phyloP scores from a whole-genome alignment of 352 stramenopile genomes.

The Lagenidium sp. region DNA sequence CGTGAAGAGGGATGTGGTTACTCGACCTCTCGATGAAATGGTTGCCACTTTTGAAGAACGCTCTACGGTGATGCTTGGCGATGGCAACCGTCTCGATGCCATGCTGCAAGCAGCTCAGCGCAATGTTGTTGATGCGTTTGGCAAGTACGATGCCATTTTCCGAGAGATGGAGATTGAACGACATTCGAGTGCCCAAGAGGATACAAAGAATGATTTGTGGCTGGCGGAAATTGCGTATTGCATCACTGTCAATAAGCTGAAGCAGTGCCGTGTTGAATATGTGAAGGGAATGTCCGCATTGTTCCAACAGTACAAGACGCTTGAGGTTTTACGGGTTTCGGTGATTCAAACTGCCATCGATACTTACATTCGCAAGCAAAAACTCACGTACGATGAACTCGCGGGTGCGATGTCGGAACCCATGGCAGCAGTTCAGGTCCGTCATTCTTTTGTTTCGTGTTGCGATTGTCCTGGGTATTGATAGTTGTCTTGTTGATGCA shows the following conservation, averaged over 20 bases:
- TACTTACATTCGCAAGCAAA: slow-evolving; percentile 77
- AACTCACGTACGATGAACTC: slow-evolving; percentile 65
- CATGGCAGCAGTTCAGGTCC: slow-evolving; percentile 50
- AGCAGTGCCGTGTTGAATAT: slow-evolving; percentile 56
- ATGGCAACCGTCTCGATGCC: slow-evolving; percentile 42
- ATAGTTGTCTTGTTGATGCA: slow-evolving; percentile 13
- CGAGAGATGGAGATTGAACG: slow-evolving; percentile 40
- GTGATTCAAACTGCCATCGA: slow-evolving; percentile 71
- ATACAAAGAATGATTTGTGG: slow-evolving; percentile 45
- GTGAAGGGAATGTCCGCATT: slow-evolving; percentile 76
- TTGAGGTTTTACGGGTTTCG: slow-evolving; percentile 58
- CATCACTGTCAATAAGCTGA: slow-evolving; percentile 61
- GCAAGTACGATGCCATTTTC: slow-evolving; percentile 46
- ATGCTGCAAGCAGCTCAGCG: slow-evolving; percentile 49
- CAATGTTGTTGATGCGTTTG: slow-evolving; percentile 45
- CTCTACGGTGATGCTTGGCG: slow-evolving; percentile 31
- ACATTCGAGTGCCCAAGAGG: slow-evolving; percentile 5
- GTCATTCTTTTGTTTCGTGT: no score
- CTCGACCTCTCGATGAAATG: slow-evolving; percentile 70
- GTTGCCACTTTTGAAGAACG: slow-evolving; percentile 48
- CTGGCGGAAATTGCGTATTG: slow-evolving; percentile 67
- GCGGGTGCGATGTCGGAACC: slow-evolving; percentile 54
- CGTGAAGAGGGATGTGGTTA: slow-evolving; percentile 59
- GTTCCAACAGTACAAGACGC: slow-evolving; percentile 79
- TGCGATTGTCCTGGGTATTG: no score